These are phyloP conservation scores for Neurospora tetrasperma DNA, from an alignment of 495 filamentous ascomycete species.

Conservation along the genomic window DNA sequence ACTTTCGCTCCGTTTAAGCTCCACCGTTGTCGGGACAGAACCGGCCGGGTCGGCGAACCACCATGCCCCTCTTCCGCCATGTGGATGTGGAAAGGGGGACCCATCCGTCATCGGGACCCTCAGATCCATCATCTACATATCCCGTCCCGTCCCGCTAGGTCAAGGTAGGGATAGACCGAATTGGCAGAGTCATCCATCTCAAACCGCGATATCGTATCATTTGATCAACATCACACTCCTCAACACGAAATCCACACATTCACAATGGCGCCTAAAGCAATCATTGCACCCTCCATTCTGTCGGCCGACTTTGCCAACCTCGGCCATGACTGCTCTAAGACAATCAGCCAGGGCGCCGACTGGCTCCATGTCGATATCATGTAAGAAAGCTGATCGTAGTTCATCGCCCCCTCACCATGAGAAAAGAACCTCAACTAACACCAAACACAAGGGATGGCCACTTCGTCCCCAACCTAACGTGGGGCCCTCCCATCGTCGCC, in stretches of 20 bases:
- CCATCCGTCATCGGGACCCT: not conserved
- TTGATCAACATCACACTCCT: not conserved
- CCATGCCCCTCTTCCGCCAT: not conserved
- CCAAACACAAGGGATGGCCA: conserved; percentile 58
- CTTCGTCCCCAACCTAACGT: conserved; percentile 97
- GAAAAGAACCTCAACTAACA: not conserved
- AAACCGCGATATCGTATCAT: not conserved
- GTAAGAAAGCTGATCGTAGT: conserved; percentile 28
- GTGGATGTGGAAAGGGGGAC: not conserved
- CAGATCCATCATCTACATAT: not conserved
- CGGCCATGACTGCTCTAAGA: conserved; percentile 70
- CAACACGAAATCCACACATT: not conserved
- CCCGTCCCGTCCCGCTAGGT: not conserved
- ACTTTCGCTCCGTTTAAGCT: not conserved
- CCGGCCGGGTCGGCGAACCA: not conserved
- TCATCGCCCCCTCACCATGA: not conserved
- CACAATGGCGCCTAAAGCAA: conserved; percentile 74
- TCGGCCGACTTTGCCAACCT: conserved; percentile 90
- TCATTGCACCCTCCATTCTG: conserved; percentile 94
- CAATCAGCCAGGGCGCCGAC: conserved; percentile 74
- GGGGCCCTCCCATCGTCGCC: conserved; percentile 84
- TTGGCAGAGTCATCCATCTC: not conserved
- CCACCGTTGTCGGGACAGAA: not conserved
- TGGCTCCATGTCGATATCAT: conserved; percentile 91
- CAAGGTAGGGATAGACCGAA: not conserved